Base-by-base conservation (phyloP, 2,329 filamentous ascomycete genomes). In the Fusarium begoniae region DNA sequence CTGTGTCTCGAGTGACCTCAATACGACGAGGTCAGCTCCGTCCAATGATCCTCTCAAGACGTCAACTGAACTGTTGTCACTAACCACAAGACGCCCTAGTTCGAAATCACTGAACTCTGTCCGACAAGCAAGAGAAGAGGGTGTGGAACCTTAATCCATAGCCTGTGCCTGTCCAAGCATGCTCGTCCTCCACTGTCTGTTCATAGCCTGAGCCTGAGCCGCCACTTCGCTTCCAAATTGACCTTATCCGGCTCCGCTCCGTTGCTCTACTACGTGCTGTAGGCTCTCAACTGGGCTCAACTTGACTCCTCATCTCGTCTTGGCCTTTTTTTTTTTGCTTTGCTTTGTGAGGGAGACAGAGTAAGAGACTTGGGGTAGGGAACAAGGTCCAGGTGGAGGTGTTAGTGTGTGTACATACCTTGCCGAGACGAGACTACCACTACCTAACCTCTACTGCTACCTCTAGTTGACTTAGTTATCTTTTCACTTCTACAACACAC, bases 111-210 rank as follows among this genome's bases (percentile, higher is more conserved):
- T 57, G 67, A 72, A 51, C 43, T 50, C 56, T 45, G 45, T 51
- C 57, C 26, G n/a, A 68, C 50, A 71, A 54, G 47, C 37, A 58
- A 66, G 66, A 75, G 72, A 47, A 58, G 57, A 45, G 73, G 76
- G 76, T 69, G 76, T 78, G 76, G 71, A 78, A 78, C 76, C 76
- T 78, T 76, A 75, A 70, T 70, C 44, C 59, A 59, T 72, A 69
- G 73, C 35, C 37, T 55, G 35, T 24, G 50, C 50, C 32, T 38
- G 51, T 38, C 51, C 24, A 54, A 54, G 35, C 51, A 54, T 54
- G 35, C 8, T 35, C 15, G 14, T 54, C 51, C 51, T 54, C 35
- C 51, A 54, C 51, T 54, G 51, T 17, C 14, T 17, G 35, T 40
- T n/a, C 47, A 37, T 66, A 56, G 60, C 48, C 60, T 66, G 60